These are phyloP conservation scores for Saitozyma sp. DNA, from an alignment of 768 basidiomycete species.

Conservation along the genomic window DNA sequence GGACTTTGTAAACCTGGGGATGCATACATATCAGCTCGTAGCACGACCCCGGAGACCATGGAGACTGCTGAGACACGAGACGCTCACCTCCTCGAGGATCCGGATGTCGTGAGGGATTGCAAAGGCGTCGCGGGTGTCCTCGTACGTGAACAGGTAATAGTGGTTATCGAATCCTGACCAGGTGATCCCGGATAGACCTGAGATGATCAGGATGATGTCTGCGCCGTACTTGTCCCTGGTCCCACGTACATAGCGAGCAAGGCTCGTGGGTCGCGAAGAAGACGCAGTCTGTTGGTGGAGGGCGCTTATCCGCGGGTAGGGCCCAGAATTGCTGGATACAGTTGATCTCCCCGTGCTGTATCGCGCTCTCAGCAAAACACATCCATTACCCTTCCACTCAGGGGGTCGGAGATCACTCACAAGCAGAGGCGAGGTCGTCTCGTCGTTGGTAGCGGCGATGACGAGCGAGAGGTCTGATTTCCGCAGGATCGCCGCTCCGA, in stretches of 20 bases:
- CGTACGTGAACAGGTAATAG: conserved; percentile 41
- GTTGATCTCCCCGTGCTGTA: conserved; percentile 41
- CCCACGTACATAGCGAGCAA: conserved; percentile 37
- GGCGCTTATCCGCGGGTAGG: conserved; percentile 17
- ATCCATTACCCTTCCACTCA: conserved; percentile 1
- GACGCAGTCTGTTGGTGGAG: conserved; percentile 31
- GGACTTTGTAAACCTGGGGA: conserved; percentile 34
- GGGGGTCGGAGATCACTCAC: conserved; percentile 11
- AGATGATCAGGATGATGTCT: neutral
- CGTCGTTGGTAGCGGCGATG: conserved; percentile 34
- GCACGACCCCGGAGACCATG: neutral
- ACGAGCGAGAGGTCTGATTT: conserved; percentile 28
- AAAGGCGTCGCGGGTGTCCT: conserved; percentile 44
- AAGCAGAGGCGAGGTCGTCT: conserved; percentile 29
- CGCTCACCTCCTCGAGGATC: conserved; percentile 25
- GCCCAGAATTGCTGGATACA: conserved; percentile 38
- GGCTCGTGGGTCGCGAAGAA: conserved; percentile 48
- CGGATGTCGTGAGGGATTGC: conserved; percentile 40
- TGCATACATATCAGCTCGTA: neutral
- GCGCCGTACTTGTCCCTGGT: too few species aligned
- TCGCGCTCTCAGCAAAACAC: too few species aligned
- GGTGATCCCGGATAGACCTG: conserved; percentile 39
- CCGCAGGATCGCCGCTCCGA: conserved; percentile 39
- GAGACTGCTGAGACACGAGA: neutral
- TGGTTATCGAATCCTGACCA: conserved; percentile 39